phyloP scores from a whole-genome alignment of 2,329 filamentous ascomycete genomes.

The Sporothrix pallida region DNA sequence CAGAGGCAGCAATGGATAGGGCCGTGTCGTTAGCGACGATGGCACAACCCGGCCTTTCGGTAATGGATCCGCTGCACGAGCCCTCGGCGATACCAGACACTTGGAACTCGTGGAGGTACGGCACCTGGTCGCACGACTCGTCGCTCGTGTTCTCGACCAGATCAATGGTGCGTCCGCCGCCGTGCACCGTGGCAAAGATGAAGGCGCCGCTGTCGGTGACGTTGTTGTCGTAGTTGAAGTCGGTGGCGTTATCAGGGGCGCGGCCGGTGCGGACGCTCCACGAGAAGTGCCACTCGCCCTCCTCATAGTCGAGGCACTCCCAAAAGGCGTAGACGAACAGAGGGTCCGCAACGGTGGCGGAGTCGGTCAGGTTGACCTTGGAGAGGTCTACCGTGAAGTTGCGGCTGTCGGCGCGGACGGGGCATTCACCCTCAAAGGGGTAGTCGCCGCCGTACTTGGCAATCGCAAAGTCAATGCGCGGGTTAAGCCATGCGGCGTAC shows the following conservation, averaged over 20 bases:
- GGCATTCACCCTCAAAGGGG: conserved; percentile 5
- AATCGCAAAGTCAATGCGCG: conserved; percentile 13
- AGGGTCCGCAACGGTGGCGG: not conserved
- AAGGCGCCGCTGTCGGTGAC: conserved; percentile 15
- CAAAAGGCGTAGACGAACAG: not conserved
- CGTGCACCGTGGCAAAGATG: conserved; percentile 10
- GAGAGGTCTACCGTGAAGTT: conserved; percentile 14
- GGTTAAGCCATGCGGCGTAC: conserved; percentile 9
- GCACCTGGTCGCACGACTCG: not conserved
- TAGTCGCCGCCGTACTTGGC: conserved; percentile 14
- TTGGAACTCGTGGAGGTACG: not conserved
- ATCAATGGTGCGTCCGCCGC: not conserved
- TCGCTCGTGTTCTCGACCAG: not conserved
- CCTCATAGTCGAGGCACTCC: conserved; percentile 6
- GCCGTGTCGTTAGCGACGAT: conserved; percentile 16
- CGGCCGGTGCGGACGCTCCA: conserved; percentile 12
- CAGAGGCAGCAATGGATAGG: not conserved
- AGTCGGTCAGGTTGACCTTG: not conserved
- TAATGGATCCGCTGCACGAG: conserved; percentile 3
- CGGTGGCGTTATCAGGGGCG: not conserved
- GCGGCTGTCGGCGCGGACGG: conserved; percentile 6
- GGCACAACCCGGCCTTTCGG: not conserved
- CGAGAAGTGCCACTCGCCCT: conserved; percentile 14
- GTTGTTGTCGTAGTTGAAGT: not conserved
- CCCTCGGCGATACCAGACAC: conserved; percentile 14